Evolutionary conservation across 2,329 filamentous ascomycete species (phyloP).

Genomic region (Chaetomiaceae sp.): DNA sequence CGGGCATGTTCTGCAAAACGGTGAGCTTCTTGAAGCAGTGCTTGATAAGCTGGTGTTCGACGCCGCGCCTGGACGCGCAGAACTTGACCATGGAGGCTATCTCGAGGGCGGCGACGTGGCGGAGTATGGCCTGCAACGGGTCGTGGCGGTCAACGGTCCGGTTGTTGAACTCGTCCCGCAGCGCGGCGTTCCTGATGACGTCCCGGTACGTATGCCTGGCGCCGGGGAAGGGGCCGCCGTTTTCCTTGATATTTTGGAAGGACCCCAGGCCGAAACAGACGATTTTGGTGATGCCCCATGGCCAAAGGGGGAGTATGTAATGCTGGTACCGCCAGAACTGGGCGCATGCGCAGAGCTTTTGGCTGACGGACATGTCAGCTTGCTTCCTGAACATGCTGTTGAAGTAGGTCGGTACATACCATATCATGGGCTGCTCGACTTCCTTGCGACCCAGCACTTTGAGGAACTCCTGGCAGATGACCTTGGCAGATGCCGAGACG

Average conservation of each 20-base stretch:
- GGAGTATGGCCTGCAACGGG: constrained; percentile 14
- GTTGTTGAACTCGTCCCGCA: background rate
- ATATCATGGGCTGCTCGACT: constrained; percentile 13
- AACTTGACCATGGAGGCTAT: constrained; percentile 5
- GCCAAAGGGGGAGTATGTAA: constrained; percentile 11
- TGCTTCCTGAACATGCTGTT: no score
- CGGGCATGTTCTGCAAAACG: background rate
- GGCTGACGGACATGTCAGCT: background rate
- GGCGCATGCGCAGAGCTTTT: constrained; percentile 7
- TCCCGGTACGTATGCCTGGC: background rate
- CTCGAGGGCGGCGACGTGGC: constrained; percentile 14
- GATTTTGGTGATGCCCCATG: constrained; percentile 15
- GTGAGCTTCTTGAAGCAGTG: background rate
- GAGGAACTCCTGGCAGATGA: constrained; percentile 16
- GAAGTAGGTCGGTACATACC: background rate
- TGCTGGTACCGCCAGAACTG: constrained; percentile 12
- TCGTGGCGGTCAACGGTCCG: background rate
- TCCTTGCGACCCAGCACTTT: constrained; percentile 10
- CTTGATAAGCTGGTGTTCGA: constrained; percentile 9
- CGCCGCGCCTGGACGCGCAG: background rate
- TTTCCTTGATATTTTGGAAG: constrained; percentile 3
- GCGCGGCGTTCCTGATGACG: background rate
- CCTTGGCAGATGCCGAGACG: background rate
- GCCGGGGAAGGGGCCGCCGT: constrained; percentile 4
- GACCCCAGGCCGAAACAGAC: constrained; percentile 16